Evolutionary conservation across 257 asterid genomes (phyloP), one percentile per base, ranked within the genome.

Genomic region (Hygrophila difformis): DNA sequence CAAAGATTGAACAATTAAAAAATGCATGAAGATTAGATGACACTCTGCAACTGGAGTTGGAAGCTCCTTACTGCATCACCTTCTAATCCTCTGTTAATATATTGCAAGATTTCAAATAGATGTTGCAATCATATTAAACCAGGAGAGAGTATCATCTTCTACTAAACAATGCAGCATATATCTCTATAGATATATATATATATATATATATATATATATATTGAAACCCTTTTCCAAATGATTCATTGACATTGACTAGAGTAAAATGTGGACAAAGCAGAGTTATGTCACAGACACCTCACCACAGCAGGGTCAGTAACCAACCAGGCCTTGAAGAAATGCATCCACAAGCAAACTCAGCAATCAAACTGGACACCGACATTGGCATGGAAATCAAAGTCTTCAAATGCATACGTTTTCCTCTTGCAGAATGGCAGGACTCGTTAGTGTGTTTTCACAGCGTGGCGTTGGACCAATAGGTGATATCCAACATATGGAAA

Each of bases 291-390:
- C 40, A 13, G 53, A 66, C 87, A 68, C 86, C 88, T 74, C 94
- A 85, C 87, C 84, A 47, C 59, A 56, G 70, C 66, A 60, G 68
- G 75, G 72, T 65, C 60, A 54, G 55, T 65, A 55, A 71, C 69
- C 74, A 72, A 74, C 57, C 78, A 69, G 60, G 60, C 59, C 65
- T 33, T 58, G 77, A 63, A 65, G 65, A 50, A 66, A 47, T 64
- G 64, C 12, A 57, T 56, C 75, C 74, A 53, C 68, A 73, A 68
- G 82, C 55, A 49, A 60, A 70, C 64, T 72, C 88, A 58, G 69
- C 69, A 63, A 57, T 65, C 72, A 52, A 62, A 67, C 66, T 60
- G 65, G 52, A 76, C 78, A 60, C 62, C 18, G 55, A 65, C 14
- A 56, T 57, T 44, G 55, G 65, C 71, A 52, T 40, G 51, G 53